Base-by-base conservation (phyloP, 2,329 filamentous ascomycete species). In the Fusarium cyanostomum region DNA sequence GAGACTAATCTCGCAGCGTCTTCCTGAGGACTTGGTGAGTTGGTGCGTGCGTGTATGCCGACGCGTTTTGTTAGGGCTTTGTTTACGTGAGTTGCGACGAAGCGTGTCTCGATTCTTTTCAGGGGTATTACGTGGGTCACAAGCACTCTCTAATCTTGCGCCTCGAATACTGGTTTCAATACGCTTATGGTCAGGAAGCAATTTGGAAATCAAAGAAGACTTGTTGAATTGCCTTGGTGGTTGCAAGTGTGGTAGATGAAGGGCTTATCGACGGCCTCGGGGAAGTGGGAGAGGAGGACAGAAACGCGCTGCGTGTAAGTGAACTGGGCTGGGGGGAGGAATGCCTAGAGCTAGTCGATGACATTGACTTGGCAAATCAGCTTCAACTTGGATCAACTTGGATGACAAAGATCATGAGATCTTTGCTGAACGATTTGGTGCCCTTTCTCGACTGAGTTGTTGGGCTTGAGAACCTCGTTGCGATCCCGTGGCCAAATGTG, bases 21-120 rank as follows among this genome's bases (percentile, higher is more conserved):
- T 26, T 18, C n/a, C 13, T 15, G 31, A 21, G 35, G 16, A 38
- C n/a, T n/a, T 48, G 27, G n/a, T 21, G 38, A 62, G 35, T 24
- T 15, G 43, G 28, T 50, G 15, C 28, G 48, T 52, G 51, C 33
- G 56, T 41, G 52, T 45, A 45, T 53, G 18, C n/a, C 31, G 52
- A 68, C 56, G 60, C 64, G 67, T 42, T 43, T 34, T 31, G 27
- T 64, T 69, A 67, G 65, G 68, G 67, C 59, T 71, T 65, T 70
- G 59, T 71, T 71, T 61, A 67, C 66, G 48, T 59, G 58, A 57
- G 51, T 56, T 45, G 52, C 50, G 42, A 62, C 53, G 58, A 56
- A 66, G 49, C 59, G 48, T 67, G 66, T 61, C 68, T 68, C 50
- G 54, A 56, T 53, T 55, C 56, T 60, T 53, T 62, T 38, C 58